Evolutionary conservation across 140 eudicot genomes (phyloP).

Genomic region (Flaveria floridana): DNA sequence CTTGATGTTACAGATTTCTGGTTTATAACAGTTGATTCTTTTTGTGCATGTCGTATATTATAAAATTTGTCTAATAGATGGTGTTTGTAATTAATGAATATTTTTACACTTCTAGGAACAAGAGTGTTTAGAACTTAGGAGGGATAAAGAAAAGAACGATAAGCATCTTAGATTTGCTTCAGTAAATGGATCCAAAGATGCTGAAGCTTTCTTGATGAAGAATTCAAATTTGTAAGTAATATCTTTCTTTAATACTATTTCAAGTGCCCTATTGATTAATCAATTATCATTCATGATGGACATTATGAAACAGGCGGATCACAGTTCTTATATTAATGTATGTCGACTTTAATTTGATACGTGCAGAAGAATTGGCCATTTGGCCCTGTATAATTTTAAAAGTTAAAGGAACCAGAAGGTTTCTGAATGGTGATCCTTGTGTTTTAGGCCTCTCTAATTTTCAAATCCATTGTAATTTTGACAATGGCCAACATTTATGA

Average conservation of each 20-base stretch:
- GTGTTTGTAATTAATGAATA: conserved; percentile 20
- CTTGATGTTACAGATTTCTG: conserved; percentile 3
- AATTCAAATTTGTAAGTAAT: conserved; percentile 43
- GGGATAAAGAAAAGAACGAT: conserved; percentile 56
- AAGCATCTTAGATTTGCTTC: conserved; percentile 41
- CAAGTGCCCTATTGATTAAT: background rate
- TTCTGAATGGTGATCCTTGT: conserved; percentile 24
- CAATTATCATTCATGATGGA: background rate
- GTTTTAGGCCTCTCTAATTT: conserved; percentile 14
- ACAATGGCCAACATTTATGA: conserved; percentile 12
- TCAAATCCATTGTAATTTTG: conserved; percentile 8
- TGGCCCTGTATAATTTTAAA: background rate
- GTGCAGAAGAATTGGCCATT: conserved; percentile 2
- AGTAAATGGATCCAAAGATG: conserved; percentile 38
- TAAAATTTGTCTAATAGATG: background rate
- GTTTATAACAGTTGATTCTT: conserved; percentile 4
- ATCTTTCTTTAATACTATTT: background rate
- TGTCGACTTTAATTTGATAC: conserved; percentile 6
- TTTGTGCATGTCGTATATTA: background rate
- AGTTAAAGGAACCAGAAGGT: conserved; percentile 11
- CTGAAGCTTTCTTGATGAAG: conserved; percentile 31
- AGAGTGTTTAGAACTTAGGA: conserved; percentile 59
- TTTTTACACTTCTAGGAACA: conserved; percentile 53
- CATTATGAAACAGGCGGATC: conserved; percentile 1
- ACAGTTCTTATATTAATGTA: background rate